Base-by-base conservation (phyloP, 345 rosid species). In the Brassica cretica region DNA sequence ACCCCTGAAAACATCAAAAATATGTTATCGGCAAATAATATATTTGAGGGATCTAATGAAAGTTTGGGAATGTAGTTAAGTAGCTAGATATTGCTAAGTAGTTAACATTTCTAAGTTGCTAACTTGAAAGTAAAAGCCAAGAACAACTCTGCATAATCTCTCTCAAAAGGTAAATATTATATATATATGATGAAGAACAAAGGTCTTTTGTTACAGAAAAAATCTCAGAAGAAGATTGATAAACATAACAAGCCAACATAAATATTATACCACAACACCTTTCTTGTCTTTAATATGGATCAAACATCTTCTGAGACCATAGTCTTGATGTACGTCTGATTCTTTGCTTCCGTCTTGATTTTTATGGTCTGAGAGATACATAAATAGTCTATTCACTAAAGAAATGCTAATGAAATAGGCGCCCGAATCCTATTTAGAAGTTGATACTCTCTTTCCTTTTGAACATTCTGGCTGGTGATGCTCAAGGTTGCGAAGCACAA, bases 101-200 rank as follows among this genome's bases (percentile, higher is more conserved):
- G 55, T 49, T 51, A 51, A 51, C 8, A 8, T 53, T 53, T 53
- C 58, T 15, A 53, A 27, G 27, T 49, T 30, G 62, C 63, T 68
- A 76, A 61, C 7, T 21, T 44, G 16, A 58, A 5, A n/a, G 29
- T 70, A 61, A 15, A 70, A 55, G 27, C 5, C 27, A 39, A 37
- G 59, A 64, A 46, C 46, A 70, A 14, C 18, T 11, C 27, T 70
- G 16, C 81, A 71, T 58, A 71, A 70, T 77, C 64, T 16, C 3
- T 55, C 76, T 55, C 66, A 35, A 78, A 35, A 35, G 39, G 39
- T 35, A 35, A 35, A 7, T 35, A 35, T 35, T 7, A 35, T 35
- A 35, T 35, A 5, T 35, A 8, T 11, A 44, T 35, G 9, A 44
- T 44, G n/a, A 44, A 44, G 5, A 44, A 11, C 51, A 44, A 12